Base-by-base conservation (phyloP, 2,329 filamentous ascomycete species). In the Penicillium sp. region DNA sequence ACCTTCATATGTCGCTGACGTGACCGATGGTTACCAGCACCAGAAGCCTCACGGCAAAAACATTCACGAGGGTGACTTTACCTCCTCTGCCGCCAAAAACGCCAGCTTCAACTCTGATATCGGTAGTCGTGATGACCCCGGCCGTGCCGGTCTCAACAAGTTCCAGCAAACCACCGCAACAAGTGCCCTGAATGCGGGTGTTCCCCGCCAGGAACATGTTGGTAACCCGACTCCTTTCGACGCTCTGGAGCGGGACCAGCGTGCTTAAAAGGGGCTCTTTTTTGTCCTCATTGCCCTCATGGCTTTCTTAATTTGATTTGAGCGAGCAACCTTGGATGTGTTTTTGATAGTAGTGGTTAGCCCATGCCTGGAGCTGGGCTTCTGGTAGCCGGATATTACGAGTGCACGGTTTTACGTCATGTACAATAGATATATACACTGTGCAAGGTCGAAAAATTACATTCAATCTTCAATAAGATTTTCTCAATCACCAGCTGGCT, bases 41-140 rank as follows among this genome's bases (percentile, higher is more conserved):
- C 19, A 49, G 24, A 78, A 79, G 67, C 81, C 82, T 5, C 78
- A 83, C 59, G 82, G 83, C 13, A 73, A 69, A 52, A 81, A 83
- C 61, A 59, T 84, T 48, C 76, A 64, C 1, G 81, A 83, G 58
- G 79, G 78, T 21, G 77, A 73, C 1, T 78, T 80, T 53, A 69
- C 75, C 10, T 48, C 60, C 23, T 63, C 68, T 24, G 67, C 73
- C 39, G 70, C 68, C 8, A 72, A 74, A 21, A 83, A 83, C 54
- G 79, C 77, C 29, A 82, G 79, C 62, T 84, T 79, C 67, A 77
- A 66, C 21, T 69, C 72, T 13, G 79, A 83, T 21, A 80, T 86
- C 55, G 84, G 84, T 2, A 75, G 75, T 2, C 69, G 79, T 58
- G 75, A 83, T 36, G 84, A 87, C 61, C 83, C 85, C 3, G 79